Evolutionary conservation across 495 filamentous ascomycete species (phyloP).

Genomic region (Staphylotrichum tortipilum): DNA sequence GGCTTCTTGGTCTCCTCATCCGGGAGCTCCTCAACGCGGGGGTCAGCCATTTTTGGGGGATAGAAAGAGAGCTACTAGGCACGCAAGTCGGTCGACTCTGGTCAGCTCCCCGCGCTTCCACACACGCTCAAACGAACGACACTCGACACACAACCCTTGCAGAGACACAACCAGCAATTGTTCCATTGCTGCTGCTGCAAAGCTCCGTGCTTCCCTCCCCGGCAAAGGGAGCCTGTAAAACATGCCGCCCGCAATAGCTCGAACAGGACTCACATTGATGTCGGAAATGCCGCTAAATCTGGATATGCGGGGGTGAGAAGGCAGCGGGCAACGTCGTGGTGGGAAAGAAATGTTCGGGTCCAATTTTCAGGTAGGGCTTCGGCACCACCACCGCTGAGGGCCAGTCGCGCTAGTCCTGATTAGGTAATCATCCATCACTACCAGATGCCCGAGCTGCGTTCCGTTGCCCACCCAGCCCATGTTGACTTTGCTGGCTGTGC

Average conservation of each 20-base stretch:
- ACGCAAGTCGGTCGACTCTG: background rate
- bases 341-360: constrained; percentile 26
- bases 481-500: too few species aligned
- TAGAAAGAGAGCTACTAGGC: too few species aligned
- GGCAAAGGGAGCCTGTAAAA: background rate
- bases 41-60: constrained; percentile 70
- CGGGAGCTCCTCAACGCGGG: constrained; percentile 92
- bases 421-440: constrained; percentile 6
- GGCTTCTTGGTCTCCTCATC: constrained; percentile 78
- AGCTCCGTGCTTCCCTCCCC: background rate
- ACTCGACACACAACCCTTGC: constrained; percentile 5
- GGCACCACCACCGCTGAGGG: constrained; percentile 5
- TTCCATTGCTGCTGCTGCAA: constrained; percentile 4
- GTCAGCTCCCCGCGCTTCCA: constrained; percentile 22
- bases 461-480: too few species aligned
- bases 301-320: constrained; percentile 23
- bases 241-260: background rate
- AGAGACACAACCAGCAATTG: too few species aligned
- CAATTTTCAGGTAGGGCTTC: constrained; percentile 29
- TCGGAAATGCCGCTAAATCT: constrained; percentile 20
- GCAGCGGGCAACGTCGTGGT: constrained; percentile 19
- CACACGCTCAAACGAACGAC: constrained; percentile 18
- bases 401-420: constrained; percentile 15
- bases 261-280: constrained; percentile 24
- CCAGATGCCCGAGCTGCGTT: too few species aligned